Evolutionary conservation across 139 green algal genomes (phyloP).

Genomic region (Chlamydomonas sphaeroides): DNA sequence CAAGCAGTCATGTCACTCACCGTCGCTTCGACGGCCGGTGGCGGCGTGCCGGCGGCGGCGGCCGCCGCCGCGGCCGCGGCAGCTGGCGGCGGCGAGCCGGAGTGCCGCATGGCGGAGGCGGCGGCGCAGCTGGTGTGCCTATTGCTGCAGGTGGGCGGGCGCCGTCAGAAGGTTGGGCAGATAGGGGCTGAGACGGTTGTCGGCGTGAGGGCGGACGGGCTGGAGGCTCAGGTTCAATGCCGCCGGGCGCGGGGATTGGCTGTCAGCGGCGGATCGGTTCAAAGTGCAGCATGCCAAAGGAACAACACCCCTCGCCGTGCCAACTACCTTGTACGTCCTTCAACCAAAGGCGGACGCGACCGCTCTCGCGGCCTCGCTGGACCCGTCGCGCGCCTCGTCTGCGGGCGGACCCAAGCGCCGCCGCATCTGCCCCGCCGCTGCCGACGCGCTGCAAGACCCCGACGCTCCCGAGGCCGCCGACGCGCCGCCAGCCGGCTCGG

Average conservation of each 20-base stretch:
- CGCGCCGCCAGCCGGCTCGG: not conserved
- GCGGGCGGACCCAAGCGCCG: not conserved
- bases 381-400: not conserved
- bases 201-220: no score
- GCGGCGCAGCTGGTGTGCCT: constrained; percentile 23
- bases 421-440: not conserved
- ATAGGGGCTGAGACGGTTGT: no score
- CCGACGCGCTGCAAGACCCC: not conserved
- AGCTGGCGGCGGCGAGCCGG: not conserved
- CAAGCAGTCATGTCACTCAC: constrained; percentile 8
- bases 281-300: no score
- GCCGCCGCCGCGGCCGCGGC: not conserved
- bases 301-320: no score
- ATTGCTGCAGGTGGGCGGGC: not conserved
- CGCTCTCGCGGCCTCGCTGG: constrained; percentile 15
- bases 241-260: no score
- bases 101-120: constrained; percentile 3
- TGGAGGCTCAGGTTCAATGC: no score
- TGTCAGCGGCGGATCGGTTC: no score
- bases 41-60: not conserved
- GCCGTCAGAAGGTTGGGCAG: no score
- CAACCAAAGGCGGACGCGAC: constrained; percentile 11
- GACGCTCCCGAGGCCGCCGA: not conserved
- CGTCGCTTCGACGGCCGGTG: not conserved
- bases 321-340: no score